Evolutionary conservation across 257 asterid species (phyloP).

Genomic region (Coffea eugenioides): DNA sequence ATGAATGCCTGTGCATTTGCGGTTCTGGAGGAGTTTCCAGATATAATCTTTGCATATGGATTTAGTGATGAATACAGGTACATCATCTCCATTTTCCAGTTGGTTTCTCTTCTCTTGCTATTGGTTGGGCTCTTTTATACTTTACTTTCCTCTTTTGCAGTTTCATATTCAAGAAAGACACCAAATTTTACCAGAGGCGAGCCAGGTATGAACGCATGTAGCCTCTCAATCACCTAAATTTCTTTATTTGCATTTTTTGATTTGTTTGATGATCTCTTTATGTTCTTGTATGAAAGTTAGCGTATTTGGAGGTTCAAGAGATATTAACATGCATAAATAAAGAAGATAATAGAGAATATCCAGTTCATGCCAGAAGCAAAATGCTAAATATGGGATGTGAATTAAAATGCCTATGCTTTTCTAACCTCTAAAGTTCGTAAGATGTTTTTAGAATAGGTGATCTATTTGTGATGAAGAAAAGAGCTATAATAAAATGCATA

Average conservation of each 20-base stretch:
- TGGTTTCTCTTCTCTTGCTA: neutral
- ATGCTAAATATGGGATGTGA: neutral
- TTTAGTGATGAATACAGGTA: conserved; percentile 76
- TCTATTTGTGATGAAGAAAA: neutral
- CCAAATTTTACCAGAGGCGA: conserved; percentile 81
- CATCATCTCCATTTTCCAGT: neutral
- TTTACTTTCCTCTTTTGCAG: conserved; percentile 34
- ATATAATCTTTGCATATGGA: conserved; percentile 65
- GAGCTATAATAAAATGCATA: neutral
- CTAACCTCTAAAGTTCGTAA: neutral
- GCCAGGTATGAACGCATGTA: conserved; percentile 49
- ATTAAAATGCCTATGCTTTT: neutral
- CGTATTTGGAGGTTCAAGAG: neutral
- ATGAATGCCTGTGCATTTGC: conserved; percentile 75
- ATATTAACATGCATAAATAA: neutral
- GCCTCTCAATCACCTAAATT: neutral
- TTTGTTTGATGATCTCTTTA: neutral
- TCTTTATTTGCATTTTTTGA: neutral
- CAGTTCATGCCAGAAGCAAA: neutral
- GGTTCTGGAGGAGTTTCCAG: conserved; percentile 74
- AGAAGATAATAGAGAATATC: neutral
- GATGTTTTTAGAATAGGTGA: neutral
- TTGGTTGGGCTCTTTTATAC: neutral
- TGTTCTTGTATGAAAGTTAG: neutral
- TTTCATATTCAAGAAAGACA: conserved; percentile 64